A percentile compares a stretch with the other conserved stretches of the same genome.
phyloP scores from a whole-genome alignment of 129 eudicot species.

The Logfia minima region DNA sequence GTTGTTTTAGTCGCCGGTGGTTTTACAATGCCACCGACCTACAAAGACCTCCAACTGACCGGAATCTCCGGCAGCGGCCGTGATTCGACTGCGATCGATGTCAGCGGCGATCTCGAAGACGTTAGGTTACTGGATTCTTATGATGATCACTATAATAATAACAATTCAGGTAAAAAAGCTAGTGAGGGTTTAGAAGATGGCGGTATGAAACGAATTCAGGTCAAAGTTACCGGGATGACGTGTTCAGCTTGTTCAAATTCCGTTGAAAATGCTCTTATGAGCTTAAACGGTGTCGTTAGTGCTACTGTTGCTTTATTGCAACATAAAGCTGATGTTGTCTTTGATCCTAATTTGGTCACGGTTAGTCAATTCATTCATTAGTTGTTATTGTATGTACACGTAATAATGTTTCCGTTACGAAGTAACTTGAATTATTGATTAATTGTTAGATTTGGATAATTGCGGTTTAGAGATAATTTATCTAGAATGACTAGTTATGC shows the following conservation, averaged over 20 bases:
- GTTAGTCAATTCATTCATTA: conserved; percentile 33
- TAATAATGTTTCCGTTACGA: not conserved
- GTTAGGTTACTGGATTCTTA: conserved; percentile 63
- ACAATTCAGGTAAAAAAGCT: not conserved
- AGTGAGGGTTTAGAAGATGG: conserved; percentile 28
- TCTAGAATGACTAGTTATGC: not conserved
- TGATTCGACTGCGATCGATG: conserved; percentile 32
- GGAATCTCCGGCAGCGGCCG: conserved; percentile 25
- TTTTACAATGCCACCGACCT: conserved; percentile 53
- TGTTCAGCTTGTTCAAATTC: conserved; percentile 92
- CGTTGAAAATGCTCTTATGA: conserved; percentile 71
- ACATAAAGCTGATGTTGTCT: conserved; percentile 72
- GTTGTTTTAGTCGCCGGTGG: conserved; percentile 32
- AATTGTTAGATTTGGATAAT: not conserved
- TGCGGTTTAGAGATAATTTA: not conserved
- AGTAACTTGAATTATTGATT: not conserved
- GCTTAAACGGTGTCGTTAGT: conserved; percentile 55
- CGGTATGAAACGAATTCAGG: conserved; percentile 41
- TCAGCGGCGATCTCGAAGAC: conserved; percentile 56
- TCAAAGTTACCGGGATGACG: conserved; percentile 87
- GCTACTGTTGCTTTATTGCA: conserved; percentile 91
- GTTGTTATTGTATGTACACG: not conserved
- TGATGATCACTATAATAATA: conserved; percentile 31
- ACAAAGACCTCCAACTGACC: conserved; percentile 62
- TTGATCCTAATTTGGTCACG: conserved; percentile 67